Percentiles rank a stretch among this genome's conserved stretches.
phyloP scores from a whole-genome alignment of 164 flowering plant species.

The Nymphaea colorata region DNA sequence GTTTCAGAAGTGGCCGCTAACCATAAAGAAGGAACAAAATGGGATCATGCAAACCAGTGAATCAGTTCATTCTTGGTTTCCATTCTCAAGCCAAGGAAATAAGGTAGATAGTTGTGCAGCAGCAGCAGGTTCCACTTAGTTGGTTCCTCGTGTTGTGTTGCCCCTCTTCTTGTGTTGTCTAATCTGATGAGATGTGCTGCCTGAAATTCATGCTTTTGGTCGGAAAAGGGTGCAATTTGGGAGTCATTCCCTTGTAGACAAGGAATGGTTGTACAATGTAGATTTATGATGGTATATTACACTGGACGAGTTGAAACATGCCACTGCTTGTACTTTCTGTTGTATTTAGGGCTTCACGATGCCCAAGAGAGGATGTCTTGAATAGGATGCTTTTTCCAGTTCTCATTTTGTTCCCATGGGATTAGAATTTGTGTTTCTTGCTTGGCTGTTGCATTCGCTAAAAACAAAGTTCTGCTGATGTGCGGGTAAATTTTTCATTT shows the following conservation, averaged over 20 bases:
- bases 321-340: not conserved
- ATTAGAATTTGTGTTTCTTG: too few species aligned
- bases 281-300: not conserved
- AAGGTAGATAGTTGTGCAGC: not conserved
- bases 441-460: too few species aligned
- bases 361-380: not conserved
- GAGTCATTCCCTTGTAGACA: not conserved
- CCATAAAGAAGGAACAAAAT: not conserved
- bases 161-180: not conserved
- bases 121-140: not conserved
- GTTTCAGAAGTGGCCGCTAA: not conserved
- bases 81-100: not conserved
- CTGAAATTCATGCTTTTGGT: not conserved
- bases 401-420: too few species aligned
- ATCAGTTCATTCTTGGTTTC: not conserved
- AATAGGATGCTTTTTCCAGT: too few species aligned
- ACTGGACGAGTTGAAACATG: not conserved
- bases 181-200: not conserved
- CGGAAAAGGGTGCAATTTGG: not conserved
- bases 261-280: not conserved
- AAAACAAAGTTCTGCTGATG: too few species aligned
- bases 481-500: too few species aligned
- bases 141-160: not conserved
- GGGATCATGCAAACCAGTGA: not conserved
- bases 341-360: not conserved